phyloP scores from a whole-genome alignment of 345 rosid species.

The Pugionium cornutum region DNA sequence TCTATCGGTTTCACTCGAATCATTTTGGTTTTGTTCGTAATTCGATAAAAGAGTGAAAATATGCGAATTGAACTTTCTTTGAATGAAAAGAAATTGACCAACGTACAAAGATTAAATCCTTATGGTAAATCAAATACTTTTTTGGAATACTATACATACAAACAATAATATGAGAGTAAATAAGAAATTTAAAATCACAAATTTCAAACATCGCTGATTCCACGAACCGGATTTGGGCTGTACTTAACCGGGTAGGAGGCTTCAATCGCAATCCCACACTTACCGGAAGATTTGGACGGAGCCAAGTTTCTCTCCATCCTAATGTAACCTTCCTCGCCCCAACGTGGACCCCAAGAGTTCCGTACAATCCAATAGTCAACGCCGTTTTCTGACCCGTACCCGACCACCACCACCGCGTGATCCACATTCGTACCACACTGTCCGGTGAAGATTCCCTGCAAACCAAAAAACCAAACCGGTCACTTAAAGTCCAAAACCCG shows the following conservation, averaged over 20 bases:
- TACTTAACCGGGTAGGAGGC: slow-evolving; percentile 78
- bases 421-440: slow-evolving; percentile 63
- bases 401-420: slow-evolving; percentile 79
- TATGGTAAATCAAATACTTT: slow-evolving; percentile 26
- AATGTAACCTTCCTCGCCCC: slow-evolving; percentile 86
- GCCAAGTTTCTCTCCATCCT: slow-evolving; percentile 64
- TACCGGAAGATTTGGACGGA: slow-evolving; percentile 45
- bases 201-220: slow-evolving; percentile 53
- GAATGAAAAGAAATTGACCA: slow-evolving; percentile 16
- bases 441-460: slow-evolving; percentile 80
- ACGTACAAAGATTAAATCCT: slow-evolving; percentile 17
- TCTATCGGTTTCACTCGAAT: too few relatives aligned
- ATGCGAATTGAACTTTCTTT: too few relatives aligned
- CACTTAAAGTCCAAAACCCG: background rate
- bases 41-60: too few relatives aligned
- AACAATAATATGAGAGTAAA: slow-evolving; percentile 23
- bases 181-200: slow-evolving; percentile 14
- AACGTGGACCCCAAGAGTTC: slow-evolving; percentile 85
- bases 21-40: too few relatives aligned
- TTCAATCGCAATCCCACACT: slow-evolving; percentile 80
- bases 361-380: slow-evolving; percentile 81
- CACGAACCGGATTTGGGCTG: slow-evolving; percentile 48
- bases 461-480: slow-evolving; percentile 18
- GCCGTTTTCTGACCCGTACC: slow-evolving; percentile 79
- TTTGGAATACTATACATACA: slow-evolving; percentile 34